These are phyloP conservation scores for Chlamydomonas reinhardtii DNA, from an alignment of 163 green algal genomes.

Conservation along the genomic window DNA sequence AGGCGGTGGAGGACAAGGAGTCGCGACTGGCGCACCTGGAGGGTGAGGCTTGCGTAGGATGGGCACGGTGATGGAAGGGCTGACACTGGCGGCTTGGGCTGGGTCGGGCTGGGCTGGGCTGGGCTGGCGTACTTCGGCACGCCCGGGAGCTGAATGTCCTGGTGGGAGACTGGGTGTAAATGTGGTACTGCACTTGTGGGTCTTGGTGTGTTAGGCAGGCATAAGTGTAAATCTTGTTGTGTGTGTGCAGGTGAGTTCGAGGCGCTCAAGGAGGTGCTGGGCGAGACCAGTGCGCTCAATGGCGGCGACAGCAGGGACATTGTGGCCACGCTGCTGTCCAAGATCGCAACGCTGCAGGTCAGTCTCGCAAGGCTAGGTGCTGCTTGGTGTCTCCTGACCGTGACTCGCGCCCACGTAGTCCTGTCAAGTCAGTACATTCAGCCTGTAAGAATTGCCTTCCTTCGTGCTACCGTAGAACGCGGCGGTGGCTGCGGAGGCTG, in stretches of 20 bases:
- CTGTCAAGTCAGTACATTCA: no score
- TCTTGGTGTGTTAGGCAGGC: no score
- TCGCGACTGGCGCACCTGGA: constrained; percentile 78
- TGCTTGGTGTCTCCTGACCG: no score
- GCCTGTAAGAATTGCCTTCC: not conserved
- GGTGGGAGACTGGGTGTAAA: no score
- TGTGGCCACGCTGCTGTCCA: constrained; percentile 78
- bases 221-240: no score
- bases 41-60: constrained; percentile 44
- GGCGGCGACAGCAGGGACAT: constrained; percentile 77
- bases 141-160: no score
- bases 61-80: no score
- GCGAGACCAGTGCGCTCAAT: constrained; percentile 36
- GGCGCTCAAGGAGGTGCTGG: constrained; percentile 83
- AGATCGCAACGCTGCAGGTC: constrained; percentile 75
- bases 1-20: constrained; percentile 59
- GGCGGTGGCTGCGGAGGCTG: constrained; percentile 71
- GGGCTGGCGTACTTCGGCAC: no score
- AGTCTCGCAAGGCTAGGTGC: not conserved
- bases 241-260: constrained; percentile 74
- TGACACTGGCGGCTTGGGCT: no score
- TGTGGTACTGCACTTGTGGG: no score
- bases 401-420: no score
- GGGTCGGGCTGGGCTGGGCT: no score
- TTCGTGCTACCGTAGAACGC: constrained; percentile 64